Evolutionary conservation across 805 yeast genomes (phyloP).

Genomic region (Starmerella bombi): DNA sequence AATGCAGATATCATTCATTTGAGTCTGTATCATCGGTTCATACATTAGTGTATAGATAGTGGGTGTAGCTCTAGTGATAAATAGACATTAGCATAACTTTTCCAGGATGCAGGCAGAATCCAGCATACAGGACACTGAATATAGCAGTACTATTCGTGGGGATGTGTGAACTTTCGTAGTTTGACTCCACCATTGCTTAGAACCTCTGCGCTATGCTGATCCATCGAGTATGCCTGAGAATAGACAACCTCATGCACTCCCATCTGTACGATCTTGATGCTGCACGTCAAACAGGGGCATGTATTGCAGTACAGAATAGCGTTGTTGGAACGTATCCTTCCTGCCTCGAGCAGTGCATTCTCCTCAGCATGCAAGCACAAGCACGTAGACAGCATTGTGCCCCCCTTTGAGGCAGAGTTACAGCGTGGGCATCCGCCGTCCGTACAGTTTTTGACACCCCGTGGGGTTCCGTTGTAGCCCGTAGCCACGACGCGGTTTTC

Average conservation of each 20-base stretch:
- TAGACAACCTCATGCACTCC: slow-evolving; percentile 89
- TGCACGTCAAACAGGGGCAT: slow-evolving; percentile 90
- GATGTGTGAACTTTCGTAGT: slow-evolving; percentile 44
- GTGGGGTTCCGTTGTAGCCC: slow-evolving; percentile 96
- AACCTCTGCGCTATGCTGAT: slow-evolving; percentile 55
- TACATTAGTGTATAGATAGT: no score
- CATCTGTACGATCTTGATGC: slow-evolving; percentile 85
- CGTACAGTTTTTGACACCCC: slow-evolving; percentile 75
- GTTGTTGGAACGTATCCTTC: slow-evolving; percentile 58
- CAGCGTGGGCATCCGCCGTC: slow-evolving; percentile 94
- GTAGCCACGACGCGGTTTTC: slow-evolving; percentile 83
- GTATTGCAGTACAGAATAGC: slow-evolving; percentile 80
- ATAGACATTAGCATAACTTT: no score
- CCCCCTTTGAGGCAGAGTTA: slow-evolving; percentile 48
- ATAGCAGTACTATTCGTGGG: no score
- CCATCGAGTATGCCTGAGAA: slow-evolving; percentile 89
- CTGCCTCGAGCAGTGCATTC: slow-evolving; percentile 87
- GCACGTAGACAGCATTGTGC: slow-evolving; percentile 66
- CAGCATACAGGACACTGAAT: no score
- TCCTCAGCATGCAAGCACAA: slow-evolving; percentile 95
- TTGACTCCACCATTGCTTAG: slow-evolving; percentile 59
- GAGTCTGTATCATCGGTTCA: no score
- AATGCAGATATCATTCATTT: no score
- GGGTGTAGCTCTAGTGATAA: no score
- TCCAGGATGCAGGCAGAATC: no score